Percentiles rank a stretch among this genome's conserved stretches.
These are phyloP conservation scores for Anisodus acutangulus DNA, from an alignment of 257 asterid genomes.

Conservation along the genomic window DNA sequence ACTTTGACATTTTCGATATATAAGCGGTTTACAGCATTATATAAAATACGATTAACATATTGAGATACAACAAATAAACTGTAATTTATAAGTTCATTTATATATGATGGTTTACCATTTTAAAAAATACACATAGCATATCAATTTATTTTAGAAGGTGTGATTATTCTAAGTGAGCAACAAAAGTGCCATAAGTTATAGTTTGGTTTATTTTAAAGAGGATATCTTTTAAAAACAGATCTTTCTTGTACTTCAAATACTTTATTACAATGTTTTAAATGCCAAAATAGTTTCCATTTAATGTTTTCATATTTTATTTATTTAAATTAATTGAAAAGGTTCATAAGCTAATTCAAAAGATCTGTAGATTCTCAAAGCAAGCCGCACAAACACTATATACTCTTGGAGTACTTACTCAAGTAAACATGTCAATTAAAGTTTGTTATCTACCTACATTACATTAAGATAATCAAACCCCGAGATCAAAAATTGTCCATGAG, in stretches of 20 bases:
- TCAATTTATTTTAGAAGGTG: background rate
- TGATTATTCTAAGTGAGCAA: background rate
- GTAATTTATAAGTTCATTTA: background rate
- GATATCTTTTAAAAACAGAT: background rate
- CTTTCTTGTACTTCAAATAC: background rate
- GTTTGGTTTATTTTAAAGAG: background rate
- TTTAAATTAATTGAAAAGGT: slow-evolving; percentile 5
- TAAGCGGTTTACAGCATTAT: background rate
- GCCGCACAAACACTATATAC: background rate
- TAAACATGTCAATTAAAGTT: background rate
- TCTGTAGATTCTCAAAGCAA: background rate
- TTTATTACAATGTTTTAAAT: background rate
- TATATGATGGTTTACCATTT: background rate
- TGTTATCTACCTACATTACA: background rate
- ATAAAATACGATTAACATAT: slow-evolving; percentile 3
- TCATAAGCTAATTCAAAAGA: background rate
- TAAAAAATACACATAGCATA: background rate
- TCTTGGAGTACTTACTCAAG: background rate
- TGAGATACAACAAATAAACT: background rate
- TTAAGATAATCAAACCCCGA: background rate
- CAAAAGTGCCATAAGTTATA: background rate
- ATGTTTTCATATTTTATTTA: background rate
- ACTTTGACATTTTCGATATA: background rate
- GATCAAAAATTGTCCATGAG: background rate
- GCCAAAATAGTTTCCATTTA: background rate